Percentiles rank a stretch among this genome's conserved stretches.
Evolutionary conservation across 768 basidiomycete species (phyloP).

Genomic region (Boletus subcaerulescens): DNA sequence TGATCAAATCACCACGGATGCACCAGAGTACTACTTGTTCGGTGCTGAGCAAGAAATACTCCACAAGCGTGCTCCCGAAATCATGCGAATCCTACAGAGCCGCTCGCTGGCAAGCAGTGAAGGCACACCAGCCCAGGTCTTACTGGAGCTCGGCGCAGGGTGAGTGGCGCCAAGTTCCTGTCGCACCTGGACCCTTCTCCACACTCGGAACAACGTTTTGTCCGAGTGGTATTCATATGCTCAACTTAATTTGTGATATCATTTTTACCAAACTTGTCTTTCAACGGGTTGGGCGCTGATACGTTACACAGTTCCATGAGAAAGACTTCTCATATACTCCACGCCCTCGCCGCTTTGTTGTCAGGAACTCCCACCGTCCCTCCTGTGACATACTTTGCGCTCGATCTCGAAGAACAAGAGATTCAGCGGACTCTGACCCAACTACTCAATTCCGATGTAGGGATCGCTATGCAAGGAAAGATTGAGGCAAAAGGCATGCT

Average conservation of each 20-base stretch:
- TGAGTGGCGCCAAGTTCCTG: conserved; percentile 37
- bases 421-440: conserved; percentile 74
- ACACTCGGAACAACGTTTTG: neutral
- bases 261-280: neutral
- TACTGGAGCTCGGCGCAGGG: conserved; percentile 96
- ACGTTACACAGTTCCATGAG: conserved; percentile 60
- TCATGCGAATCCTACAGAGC: conserved; percentile 68
- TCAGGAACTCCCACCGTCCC: conserved; percentile 33
- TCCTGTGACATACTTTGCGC: conserved; percentile 82
- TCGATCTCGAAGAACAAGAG: conserved; percentile 88
- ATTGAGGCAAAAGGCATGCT: conserved; percentile 82
- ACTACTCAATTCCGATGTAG: conserved; percentile 62
- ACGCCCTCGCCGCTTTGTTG: conserved; percentile 60
- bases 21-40: conserved; percentile 88
- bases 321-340: conserved; percentile 84
- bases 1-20: conserved; percentile 78
- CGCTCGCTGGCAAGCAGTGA: conserved; percentile 14
- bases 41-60: conserved; percentile 84
- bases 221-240: neutral
- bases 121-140: conserved; percentile 46
- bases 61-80: conserved; percentile 65
- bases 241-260: neutral
- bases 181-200: neutral
- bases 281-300: conserved; percentile 9
- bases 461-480: conserved; percentile 60